Percentiles rank a stretch among this genome's conserved stretches.
Conservation (phyloP, 208 protist genomes). For the Sergeia podlipaevii region DNA sequence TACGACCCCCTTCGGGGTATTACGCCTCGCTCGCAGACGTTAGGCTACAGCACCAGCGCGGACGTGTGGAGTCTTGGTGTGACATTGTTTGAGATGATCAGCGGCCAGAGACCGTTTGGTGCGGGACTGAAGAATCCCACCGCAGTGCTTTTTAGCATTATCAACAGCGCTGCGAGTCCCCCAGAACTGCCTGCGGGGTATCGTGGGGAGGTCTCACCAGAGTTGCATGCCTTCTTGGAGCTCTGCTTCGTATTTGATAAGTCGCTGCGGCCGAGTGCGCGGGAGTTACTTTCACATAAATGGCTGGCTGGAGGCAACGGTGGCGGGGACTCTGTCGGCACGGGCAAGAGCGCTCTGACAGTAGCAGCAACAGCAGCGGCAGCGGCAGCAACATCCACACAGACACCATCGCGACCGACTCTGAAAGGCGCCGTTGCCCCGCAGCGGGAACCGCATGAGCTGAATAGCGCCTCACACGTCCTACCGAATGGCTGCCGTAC, state of each 20-base stretch:
- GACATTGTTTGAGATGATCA: slow-evolving; percentile 85
- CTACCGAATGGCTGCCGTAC: background rate
- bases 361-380: background rate
- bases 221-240: slow-evolving; percentile 61
- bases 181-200: slow-evolving; percentile 41
- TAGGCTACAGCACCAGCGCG: slow-evolving; percentile 68
- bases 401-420: background rate
- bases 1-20: slow-evolving; percentile 39
- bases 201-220: slow-evolving; percentile 24
- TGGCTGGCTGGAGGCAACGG: slow-evolving; percentile 32
- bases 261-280: slow-evolving; percentile 46
- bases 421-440: background rate
- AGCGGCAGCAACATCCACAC: slow-evolving; percentile 1
- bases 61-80: slow-evolving; percentile 88
- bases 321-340: background rate
- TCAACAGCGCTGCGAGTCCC: slow-evolving; percentile 30
- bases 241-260: slow-evolving; percentile 74
- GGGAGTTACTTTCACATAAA: slow-evolving; percentile 57
- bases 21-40: slow-evolving; percentile 1
- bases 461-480: background rate
- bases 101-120: slow-evolving; percentile 68
- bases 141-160: slow-evolving; percentile 70
- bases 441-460: background rate
- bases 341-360: background rate
- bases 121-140: slow-evolving; percentile 46